phyloP scores from a whole-genome alignment of 2,329 filamentous ascomycete genomes.

The Akanthomyces lecanii region DNA sequence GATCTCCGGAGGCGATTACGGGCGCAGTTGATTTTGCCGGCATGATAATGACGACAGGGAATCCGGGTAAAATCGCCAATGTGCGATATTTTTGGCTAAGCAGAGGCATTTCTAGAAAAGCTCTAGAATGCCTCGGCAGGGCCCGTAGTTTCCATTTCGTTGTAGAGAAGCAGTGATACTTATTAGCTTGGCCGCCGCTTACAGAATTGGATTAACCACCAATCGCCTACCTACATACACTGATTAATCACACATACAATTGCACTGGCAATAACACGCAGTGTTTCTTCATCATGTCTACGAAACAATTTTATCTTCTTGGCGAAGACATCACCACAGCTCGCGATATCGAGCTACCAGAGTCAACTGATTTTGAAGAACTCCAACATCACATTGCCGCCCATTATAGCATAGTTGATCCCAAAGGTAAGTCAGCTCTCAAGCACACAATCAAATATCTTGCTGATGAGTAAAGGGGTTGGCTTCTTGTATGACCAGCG shows the following conservation, averaged over 20 bases:
- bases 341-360: constrained; percentile 35
- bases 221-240: background rate
- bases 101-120: background rate
- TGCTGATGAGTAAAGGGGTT: constrained; percentile 28
- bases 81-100: background rate
- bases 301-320: constrained; percentile 39
- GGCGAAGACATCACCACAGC: constrained; percentile 36
- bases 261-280: background rate
- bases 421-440: constrained; percentile 30
- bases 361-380: constrained; percentile 32
- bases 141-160: background rate
- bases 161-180: background rate
- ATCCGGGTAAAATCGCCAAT: background rate
- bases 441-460: background rate
- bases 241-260: background rate
- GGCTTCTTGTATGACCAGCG: constrained; percentile 31
- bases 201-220: no score
- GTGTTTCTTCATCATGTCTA: constrained; percentile 27
- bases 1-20: constrained; percentile 8
- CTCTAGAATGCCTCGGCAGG: background rate
- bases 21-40: background rate
- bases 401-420: constrained; percentile 40
- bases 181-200: background rate
- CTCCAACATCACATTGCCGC: constrained; percentile 38
- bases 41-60: background rate